Evolutionary conservation across 2,329 filamentous ascomycete genomes (phyloP), one percentile per base, ranked within the genome.

Genomic region (Fusarium pilosicola): DNA sequence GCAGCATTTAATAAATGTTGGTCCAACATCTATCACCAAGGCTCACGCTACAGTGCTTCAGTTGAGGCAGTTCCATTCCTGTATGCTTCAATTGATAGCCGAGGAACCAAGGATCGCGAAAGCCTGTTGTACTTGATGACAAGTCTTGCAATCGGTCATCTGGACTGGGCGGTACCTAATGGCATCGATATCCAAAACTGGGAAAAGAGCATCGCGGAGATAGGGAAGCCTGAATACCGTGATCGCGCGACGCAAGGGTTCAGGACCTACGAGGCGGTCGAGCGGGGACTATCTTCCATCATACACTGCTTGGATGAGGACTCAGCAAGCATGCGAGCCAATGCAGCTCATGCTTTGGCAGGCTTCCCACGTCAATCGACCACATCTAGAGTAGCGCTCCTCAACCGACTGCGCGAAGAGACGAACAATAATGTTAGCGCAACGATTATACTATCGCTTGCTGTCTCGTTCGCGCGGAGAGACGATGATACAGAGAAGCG

Each of bases 11-110:
- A 36, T 20, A 9, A 5, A 15, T 58, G 24, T 5, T 48, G 30
- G 55, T 38, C 55, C 1, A 58, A 22, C 18, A 48, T 58, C 18
- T 58, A 48, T 28, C 55, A 48, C 10, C 55, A 58, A n/a, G 55
- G 41, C 6, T 13, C 30, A 4, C 55, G 55, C 30, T 58, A 58
- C 1, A 48, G 30, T 48, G 18, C 55, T 28, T 58, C 55, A 5
- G 41, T 17, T 7, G 28, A 3, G 3, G 10, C 24, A 1, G 9
- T 48, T 28, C 55, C 32, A 2, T 48, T 58, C 20, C 11, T 58
- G 1, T 58, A 38, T 28, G 24, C 30, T 14, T 13, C 48, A 1
- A 18, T 58, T n/a, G 30, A 58, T 6, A 24, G 6, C 20, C 41
- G 6, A 26, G 24, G 2, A 3, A 48, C 41, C 20, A 6, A 12